Conservation (phyloP, 352 stramenopile genomes). For the Salisapilia sapeloensis region DNA sequence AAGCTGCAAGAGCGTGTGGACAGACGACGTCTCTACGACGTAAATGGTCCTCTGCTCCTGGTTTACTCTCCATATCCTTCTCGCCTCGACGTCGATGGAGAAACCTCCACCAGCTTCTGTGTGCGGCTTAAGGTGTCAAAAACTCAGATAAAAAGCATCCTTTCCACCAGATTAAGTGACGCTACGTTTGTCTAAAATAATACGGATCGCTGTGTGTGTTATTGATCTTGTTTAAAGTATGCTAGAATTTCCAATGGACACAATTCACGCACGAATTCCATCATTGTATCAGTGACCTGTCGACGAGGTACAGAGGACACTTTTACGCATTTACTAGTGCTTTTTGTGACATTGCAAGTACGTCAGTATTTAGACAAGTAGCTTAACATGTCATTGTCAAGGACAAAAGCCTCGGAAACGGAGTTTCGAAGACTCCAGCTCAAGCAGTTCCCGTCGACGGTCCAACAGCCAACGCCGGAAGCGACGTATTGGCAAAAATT, state of each 20-base stretch:
- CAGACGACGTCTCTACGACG: slow-evolving; percentile 31
- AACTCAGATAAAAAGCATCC: too few species aligned
- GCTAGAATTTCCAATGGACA: neutral
- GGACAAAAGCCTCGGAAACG: slow-evolving; percentile 27
- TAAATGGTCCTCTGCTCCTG: slow-evolving; percentile 39
- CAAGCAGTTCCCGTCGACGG: slow-evolving; percentile 75
- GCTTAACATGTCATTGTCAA: slow-evolving; percentile 1
- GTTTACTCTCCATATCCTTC: too few species aligned
- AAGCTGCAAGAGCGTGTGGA: slow-evolving; percentile 10
- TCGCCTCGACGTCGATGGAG: too few species aligned
- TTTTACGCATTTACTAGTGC: too few species aligned
- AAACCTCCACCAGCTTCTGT: too few species aligned
- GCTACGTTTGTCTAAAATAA: too few species aligned
- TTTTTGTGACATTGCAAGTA: neutral
- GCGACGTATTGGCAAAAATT: slow-evolving; percentile 84
- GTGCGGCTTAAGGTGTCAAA: too few species aligned
- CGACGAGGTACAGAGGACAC: neutral
- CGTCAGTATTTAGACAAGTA: slow-evolving; percentile 1
- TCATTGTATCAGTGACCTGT: neutral
- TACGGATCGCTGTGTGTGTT: too few species aligned
- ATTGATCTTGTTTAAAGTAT: neutral
- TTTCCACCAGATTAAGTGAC: too few species aligned
- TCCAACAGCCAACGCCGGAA: slow-evolving; percentile 58
- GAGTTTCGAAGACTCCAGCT: slow-evolving; percentile 79
- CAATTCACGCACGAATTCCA: neutral